Evolutionary conservation across 202 grass and related monocot species (phyloP).

Genomic region (Thinopyrum obtusiflorum): DNA sequence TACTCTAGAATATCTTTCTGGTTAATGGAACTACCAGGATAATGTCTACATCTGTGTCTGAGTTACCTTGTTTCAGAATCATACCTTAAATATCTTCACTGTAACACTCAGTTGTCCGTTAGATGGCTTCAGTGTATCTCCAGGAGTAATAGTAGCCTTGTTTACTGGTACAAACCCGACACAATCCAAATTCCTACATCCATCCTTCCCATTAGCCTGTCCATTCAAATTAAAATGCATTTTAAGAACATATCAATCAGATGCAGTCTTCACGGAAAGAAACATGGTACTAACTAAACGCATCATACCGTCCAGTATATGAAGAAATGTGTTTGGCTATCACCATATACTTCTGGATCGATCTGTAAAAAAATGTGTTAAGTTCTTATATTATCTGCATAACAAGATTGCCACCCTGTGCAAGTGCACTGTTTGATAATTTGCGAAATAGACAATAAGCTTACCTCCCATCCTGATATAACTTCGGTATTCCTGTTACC

Average conservation of each 20-base stretch:
- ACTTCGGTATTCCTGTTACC: not conserved
- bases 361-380: not conserved
- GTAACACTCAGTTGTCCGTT: not conserved
- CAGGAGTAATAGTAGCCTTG: not conserved
- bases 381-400: not conserved
- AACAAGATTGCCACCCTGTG: not conserved
- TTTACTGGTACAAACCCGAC: conserved; percentile 12
- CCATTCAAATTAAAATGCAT: not conserved
- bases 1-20: too few species aligned
- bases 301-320: not conserved
- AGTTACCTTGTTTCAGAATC: not conserved
- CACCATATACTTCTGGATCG: not conserved
- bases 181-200: not conserved
- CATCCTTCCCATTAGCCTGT: not conserved
- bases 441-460: too few species aligned
- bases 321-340: not conserved
- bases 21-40: too few species aligned
- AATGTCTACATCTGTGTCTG: too few species aligned
- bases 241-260: not conserved
- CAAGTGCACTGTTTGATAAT: not conserved
- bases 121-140: not conserved
- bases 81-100: conserved; percentile 17
- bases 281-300: not conserved
- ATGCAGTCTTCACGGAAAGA: not conserved
- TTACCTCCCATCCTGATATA: too few species aligned